phyloP scores from a whole-genome alignment of 495 filamentous ascomycete species.

The Pyronema domesticum region DNA sequence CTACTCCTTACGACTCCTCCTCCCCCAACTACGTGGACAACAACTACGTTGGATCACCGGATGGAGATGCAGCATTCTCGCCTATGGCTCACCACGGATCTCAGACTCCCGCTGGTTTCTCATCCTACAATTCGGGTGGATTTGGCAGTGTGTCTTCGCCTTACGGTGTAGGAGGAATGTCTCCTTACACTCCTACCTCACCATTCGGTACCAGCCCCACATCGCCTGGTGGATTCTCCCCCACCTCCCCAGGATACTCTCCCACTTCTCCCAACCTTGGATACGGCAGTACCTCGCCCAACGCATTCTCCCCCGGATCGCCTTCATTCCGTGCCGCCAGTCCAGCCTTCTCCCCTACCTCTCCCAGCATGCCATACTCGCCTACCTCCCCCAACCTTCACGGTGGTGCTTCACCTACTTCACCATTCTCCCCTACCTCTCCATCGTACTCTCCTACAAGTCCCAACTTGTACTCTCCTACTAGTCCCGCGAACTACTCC shows the following conservation, averaged over 20 bases:
- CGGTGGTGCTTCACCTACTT: constrained; percentile 31
- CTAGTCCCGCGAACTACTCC: constrained; percentile 46
- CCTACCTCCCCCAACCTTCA: constrained; percentile 27
- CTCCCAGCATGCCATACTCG: constrained; percentile 35
- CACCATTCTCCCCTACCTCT: constrained; percentile 45
- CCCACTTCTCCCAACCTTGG: constrained; percentile 44
- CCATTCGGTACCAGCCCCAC: constrained; percentile 58
- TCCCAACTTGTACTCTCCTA: constrained; percentile 31
- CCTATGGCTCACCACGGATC: constrained; percentile 64
- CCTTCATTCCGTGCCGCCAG: constrained; percentile 67
- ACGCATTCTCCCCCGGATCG: constrained; percentile 47
- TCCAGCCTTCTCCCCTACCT: constrained; percentile 64
- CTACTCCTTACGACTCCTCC: constrained; percentile 84
- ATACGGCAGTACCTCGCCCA: constrained; percentile 35
- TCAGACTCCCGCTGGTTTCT: constrained; percentile 61
- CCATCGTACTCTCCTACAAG: constrained; percentile 46
- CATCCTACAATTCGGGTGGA: constrained; percentile 37
- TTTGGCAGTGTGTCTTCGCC: constrained; percentile 28
- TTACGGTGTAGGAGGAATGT: constrained; percentile 16
- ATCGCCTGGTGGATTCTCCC: constrained; percentile 52
- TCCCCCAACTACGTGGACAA: constrained; percentile 68
- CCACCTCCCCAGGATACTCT: constrained; percentile 49
- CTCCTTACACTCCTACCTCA: constrained; percentile 38
- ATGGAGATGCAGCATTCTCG: constrained; percentile 70
- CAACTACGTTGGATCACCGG: constrained; percentile 52